Evolutionary conservation across 176 grass and related monocot genomes (phyloP).

Genomic region (Hordeum vulgare): MorexV3_pseudomolecules_assembly NC_058519.1:648439025-648439524

Average conservation of each 20-base stretch:
- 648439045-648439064: too few species aligned
- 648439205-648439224: too few species aligned
- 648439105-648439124: too few species aligned
- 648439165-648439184: too few species aligned
- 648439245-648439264: neutral
- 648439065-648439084: too few species aligned
- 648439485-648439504: slow-evolving; percentile 5
- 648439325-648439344: neutral
- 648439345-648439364: neutral
- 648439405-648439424: neutral
- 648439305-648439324: neutral
- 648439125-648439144: too few species aligned
- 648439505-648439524: neutral
- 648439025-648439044: too few species aligned
- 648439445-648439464: slow-evolving; percentile 32
- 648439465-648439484: neutral
- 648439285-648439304: neutral
- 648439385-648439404: neutral
- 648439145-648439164: too few species aligned
- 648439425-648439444: slow-evolving; percentile 17
- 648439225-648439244: too few species aligned
- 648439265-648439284: neutral
- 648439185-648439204: too few species aligned
- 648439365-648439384: neutral
- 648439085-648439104: too few species aligned